These are phyloP conservation scores for Croton setiger DNA, from an alignment of 441 rosid genomes.

Conservation along the genomic window DNA sequence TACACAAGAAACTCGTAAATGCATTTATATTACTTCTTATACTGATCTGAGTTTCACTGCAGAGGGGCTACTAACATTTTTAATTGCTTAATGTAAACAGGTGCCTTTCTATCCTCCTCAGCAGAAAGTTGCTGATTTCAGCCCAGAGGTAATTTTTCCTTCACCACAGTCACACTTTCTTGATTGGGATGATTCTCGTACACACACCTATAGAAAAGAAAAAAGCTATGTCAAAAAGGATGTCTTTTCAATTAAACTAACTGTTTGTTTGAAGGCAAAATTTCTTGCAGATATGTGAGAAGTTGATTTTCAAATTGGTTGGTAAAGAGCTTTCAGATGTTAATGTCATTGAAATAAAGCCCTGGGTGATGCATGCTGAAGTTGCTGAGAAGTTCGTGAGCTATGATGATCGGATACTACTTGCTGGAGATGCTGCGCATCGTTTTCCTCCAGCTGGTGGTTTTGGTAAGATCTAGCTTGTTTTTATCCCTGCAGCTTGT, in stretches of 20 bases:
- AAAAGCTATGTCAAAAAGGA: background rate
- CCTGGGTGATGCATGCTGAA: conserved; percentile 99
- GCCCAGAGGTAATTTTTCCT: conserved; percentile 51
- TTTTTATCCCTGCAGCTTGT: background rate
- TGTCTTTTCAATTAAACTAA: conserved; percentile 6
- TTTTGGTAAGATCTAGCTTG: conserved; percentile 47
- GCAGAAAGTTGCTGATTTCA: conserved; percentile 74
- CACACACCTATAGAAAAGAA: too few relatives aligned
- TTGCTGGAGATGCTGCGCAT: conserved; percentile 98
- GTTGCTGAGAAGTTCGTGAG: conserved; percentile 73
- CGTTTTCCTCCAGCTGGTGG: conserved; percentile 99
- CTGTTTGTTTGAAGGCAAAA: conserved; percentile 40
- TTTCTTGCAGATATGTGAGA: conserved; percentile 76
- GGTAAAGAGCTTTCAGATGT: conserved; percentile 82
- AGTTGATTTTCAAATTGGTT: conserved; percentile 70
- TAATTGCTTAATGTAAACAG: conserved; percentile 36
- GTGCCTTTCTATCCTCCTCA: conserved; percentile 94
- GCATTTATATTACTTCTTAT: conserved; percentile 3
- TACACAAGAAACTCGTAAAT: conserved; percentile 22
- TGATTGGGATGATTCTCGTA: background rate
- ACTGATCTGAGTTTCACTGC: conserved; percentile 10
- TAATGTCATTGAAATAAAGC: conserved; percentile 77
- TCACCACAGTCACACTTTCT: conserved; percentile 10
- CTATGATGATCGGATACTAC: conserved; percentile 58
- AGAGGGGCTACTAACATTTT: background rate